Percentiles rank a stretch among this genome's conserved stretches.
Conservation (phyloP, 192 early-diverging fungal genomes). For the Umbelopsis ramanniana region DNA sequence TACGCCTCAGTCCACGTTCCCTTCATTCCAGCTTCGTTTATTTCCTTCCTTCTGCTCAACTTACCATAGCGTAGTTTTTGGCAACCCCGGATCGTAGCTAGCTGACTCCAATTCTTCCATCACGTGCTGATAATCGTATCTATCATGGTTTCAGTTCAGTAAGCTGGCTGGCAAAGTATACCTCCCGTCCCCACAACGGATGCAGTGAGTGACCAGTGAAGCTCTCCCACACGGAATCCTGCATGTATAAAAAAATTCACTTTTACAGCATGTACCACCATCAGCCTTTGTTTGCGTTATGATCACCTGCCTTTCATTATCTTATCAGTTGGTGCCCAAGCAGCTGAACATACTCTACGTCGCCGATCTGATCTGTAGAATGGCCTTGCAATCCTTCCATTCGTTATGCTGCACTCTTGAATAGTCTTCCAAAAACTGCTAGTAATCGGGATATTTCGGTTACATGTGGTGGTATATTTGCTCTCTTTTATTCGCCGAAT, state of each 20-base stretch:
- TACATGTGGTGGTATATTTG: not conserved
- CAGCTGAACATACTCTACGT: not conserved
- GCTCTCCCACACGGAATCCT: conserved; percentile 12
- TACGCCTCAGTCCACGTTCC: too few species aligned
- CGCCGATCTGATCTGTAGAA: too few species aligned
- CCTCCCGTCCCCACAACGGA: too few species aligned
- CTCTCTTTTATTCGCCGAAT: not conserved
- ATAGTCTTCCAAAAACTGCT: not conserved
- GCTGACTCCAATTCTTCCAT: too few species aligned
- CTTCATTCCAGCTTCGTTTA: too few species aligned
- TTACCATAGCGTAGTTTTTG: too few species aligned
- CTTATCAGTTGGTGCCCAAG: not conserved
- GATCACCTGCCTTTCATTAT: not conserved
- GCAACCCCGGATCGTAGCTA: too few species aligned
- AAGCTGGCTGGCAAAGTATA: too few species aligned
- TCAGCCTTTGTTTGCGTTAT: not conserved
- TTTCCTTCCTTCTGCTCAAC: too few species aligned
- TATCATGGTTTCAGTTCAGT: too few species aligned
- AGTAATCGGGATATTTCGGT: conserved; percentile 5
- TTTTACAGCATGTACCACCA: conserved; percentile 16
- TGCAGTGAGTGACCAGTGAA: not conserved
- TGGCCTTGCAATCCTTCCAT: not conserved
- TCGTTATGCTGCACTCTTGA: too few species aligned
- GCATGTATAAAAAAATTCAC: conserved; percentile 1
- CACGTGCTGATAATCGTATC: too few species aligned